Conservation (phyloP, 1,284 basidiomycete species). For the Fomes fomentarius region DNA sequence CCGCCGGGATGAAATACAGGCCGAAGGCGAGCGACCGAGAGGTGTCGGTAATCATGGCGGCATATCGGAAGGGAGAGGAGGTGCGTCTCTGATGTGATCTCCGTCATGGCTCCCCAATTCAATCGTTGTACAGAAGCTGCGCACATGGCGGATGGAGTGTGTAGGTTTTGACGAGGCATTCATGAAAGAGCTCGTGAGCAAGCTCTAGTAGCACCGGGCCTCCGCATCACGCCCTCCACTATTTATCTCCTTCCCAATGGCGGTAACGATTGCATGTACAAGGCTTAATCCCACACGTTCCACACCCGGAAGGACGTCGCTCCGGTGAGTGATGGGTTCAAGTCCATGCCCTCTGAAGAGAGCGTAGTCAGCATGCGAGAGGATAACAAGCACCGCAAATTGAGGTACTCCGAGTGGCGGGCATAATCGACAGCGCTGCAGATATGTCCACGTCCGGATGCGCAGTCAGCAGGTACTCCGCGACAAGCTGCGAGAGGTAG, state of each 20-base stretch:
- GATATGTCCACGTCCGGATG: conserved; percentile 70
- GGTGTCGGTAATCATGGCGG: too few species aligned
- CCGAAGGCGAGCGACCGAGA: too few species aligned
- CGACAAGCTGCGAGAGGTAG: conserved; percentile 80
- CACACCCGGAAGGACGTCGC: conserved; percentile 67
- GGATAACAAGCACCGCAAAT: not conserved
- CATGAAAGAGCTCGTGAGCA: not conserved
- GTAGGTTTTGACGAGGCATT: not conserved
- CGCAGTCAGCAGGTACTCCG: conserved; percentile 74
- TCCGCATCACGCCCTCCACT: too few species aligned
- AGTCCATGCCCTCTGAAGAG: conserved; percentile 73
- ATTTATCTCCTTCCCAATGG: too few species aligned
- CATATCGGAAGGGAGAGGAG: not conserved
- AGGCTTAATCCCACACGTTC: too few species aligned
- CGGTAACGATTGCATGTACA: too few species aligned
- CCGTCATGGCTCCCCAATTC: too few species aligned
- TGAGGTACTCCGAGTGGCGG: conserved; percentile 75
- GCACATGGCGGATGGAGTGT: not conserved
- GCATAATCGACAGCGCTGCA: conserved; percentile 81
- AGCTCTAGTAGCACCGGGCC: too few species aligned
- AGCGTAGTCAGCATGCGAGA: not conserved
- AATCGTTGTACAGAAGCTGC: not conserved
- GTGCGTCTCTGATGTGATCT: not conserved
- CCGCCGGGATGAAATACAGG: too few species aligned
- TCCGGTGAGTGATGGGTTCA: conserved; percentile 82